These are phyloP conservation scores for Vigna mungo DNA, from an alignment of 306 rosid species.

Conservation along the genomic window DNA sequence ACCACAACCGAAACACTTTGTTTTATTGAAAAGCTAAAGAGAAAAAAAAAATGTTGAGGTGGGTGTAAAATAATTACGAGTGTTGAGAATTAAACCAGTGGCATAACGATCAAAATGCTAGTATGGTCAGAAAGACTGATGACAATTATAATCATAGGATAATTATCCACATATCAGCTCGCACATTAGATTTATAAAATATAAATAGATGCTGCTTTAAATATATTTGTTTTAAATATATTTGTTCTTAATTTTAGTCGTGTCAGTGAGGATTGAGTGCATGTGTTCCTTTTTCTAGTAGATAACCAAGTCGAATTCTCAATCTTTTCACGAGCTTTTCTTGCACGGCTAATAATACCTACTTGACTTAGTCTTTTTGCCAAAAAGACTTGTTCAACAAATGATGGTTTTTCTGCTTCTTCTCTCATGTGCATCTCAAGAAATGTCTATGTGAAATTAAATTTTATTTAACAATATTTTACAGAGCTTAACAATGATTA, in stretches of 20 bases:
- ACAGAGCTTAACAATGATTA: neutral
- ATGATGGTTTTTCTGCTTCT: neutral
- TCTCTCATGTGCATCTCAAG: neutral
- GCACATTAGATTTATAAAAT: neutral
- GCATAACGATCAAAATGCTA: neutral
- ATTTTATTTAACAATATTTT: neutral
- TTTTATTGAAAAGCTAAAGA: neutral
- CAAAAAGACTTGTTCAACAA: neutral
- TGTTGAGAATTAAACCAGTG: neutral
- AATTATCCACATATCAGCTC: neutral
- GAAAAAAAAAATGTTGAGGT: neutral
- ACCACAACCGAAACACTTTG: no score
- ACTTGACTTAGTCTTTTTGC: conserved; percentile 5
- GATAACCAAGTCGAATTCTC: neutral
- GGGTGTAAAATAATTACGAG: neutral
- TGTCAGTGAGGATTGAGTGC: conserved; percentile 5
- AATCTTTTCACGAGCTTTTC: neutral
- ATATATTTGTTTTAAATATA: no score
- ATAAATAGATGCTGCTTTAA: neutral
- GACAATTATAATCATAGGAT: neutral
- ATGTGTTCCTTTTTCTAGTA: neutral
- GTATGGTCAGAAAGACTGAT: neutral
- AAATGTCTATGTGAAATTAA: neutral
- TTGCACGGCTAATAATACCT: conserved; percentile 9
- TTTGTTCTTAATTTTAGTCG: neutral